Evolutionary conservation across 208 protist species (phyloP).

Genomic region (Wallacemonas sp.): DNA sequence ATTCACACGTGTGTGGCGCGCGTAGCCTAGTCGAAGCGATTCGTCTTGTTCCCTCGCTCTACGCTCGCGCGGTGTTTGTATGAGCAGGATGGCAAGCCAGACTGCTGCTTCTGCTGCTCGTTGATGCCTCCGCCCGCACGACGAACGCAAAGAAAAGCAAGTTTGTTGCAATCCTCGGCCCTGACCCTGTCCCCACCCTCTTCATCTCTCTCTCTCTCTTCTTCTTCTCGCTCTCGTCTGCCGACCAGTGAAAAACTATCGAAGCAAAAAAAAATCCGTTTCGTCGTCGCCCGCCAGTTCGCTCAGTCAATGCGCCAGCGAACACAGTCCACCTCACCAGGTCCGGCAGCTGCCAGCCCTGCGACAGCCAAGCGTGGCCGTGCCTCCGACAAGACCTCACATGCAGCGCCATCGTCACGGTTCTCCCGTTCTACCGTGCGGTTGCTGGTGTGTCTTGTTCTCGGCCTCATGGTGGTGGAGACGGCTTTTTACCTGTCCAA

Average conservation of each 20-base stretch:
- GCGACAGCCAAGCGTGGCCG: neutral
- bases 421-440: neutral
- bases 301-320: constrained; percentile 8
- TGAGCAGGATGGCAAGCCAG: too few relatives aligned
- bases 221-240: neutral
- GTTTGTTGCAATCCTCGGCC: too few relatives aligned
- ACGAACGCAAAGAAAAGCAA: too few relatives aligned
- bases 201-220: constrained; percentile 6
- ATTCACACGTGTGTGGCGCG: too few relatives aligned
- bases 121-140: too few relatives aligned
- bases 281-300: neutral
- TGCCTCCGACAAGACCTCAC: neutral
- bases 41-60: too few relatives aligned
- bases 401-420: neutral
- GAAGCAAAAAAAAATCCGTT: neutral
- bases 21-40: too few relatives aligned
- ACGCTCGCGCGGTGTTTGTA: too few relatives aligned
- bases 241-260: neutral
- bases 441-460: constrained; percentile 1
- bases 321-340: neutral
- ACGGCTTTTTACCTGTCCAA: constrained; percentile 6
- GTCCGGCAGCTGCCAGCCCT: too few relatives aligned
- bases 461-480: constrained; percentile 10
- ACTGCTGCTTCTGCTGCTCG: too few relatives aligned
- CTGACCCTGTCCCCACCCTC: too few relatives aligned